A percentile compares a stretch with the other conserved stretches of the same genome.
phyloP scores from a whole-genome alignment of 2,329 filamentous ascomycete species.

The Fusarium nelsonii region DNA sequence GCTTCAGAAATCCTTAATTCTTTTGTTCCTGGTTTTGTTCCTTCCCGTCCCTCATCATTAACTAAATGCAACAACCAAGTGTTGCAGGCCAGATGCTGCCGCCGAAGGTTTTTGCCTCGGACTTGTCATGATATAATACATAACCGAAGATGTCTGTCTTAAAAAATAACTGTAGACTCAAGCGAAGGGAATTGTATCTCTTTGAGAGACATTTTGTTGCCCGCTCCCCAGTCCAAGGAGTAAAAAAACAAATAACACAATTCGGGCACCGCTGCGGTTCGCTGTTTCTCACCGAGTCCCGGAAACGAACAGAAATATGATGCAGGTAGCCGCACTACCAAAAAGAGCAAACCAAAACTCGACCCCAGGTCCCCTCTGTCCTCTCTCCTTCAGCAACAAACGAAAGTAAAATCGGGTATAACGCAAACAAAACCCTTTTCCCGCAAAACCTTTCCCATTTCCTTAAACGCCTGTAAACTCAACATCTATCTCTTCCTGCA shows the following conservation, averaged over 20 bases:
- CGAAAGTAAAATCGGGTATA: constrained; percentile 51
- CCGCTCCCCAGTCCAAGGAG: constrained; percentile 23
- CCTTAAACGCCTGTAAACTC: constrained; percentile 36
- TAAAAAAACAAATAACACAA: constrained; percentile 35
- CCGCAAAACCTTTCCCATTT: constrained; percentile 34
- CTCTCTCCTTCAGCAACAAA: constrained; percentile 39
- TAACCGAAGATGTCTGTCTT: constrained; percentile 22
- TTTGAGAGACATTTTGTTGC: constrained; percentile 27
- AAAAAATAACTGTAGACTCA: constrained; percentile 16
- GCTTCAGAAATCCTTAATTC: constrained; percentile 23
- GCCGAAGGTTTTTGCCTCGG: constrained; percentile 10
- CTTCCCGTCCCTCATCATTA: constrained; percentile 36
- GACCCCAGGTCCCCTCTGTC: constrained; percentile 17
- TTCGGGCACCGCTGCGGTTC: constrained; percentile 30
- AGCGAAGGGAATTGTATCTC: constrained; percentile 23
- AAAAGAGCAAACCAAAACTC: constrained; percentile 30
- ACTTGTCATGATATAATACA: constrained; percentile 41
- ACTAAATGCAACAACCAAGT: constrained; percentile 16
- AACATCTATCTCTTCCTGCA: constrained; percentile 29
- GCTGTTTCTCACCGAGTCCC: constrained; percentile 31
- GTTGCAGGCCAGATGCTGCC: constrained; percentile 7
- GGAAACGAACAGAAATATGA: constrained; percentile 33
- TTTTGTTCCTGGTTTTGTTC: constrained; percentile 25
- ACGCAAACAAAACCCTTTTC: constrained; percentile 47
- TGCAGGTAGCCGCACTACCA: constrained; percentile 34